Evolutionary conservation across 2,329 filamentous ascomycete species (phyloP), one percentile per base, ranked within the genome.

Genomic region (Hymenoscyphus fraxineus): DNA sequence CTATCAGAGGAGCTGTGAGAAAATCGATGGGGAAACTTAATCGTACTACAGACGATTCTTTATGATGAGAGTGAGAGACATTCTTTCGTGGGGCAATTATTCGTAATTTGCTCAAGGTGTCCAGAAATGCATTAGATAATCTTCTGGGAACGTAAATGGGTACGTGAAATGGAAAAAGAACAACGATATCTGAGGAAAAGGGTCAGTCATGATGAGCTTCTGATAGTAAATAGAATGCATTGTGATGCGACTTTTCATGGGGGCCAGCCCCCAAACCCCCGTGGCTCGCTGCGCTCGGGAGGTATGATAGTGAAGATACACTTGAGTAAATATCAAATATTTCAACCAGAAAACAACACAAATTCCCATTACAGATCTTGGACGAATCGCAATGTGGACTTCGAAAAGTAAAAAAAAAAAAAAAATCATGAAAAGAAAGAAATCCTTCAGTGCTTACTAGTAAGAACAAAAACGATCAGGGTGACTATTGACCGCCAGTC

Each of bases 401-500:
- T 27, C 27, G 51, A 9, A 58, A 39, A 39, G 16, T n/a, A 3
- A 55, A 31, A 1, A 19, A 5, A 16, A 55, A 58, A 22, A 39
- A 6, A 15, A 55, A 47, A 47, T 6, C 12, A 32, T 32, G 51
- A 32, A 12, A 55, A 19, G n/a, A 22, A 12, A 22, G 27, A 27
- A 9, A 31, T 55, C 9, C 3, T 13, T 13, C 54, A 41, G 32
- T 10, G 84, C 87, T 81, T 78, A 91, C 88, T 92, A 4, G 88
- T 88, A 51, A 89, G 55, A 40, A 91, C 78, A 71, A 92, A 92
- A 56, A 88, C 82, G 61, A 92, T 77, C 40, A 92, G 80, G 0
- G 88, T 91, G 64, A 91, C 76, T 59, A 92, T 91, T 16, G 88
- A 90, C 59, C 84, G 81, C 88, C 88, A 91, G 64, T 83, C 76